A percentile compares a stretch with the other conserved stretches of the same genome.
These are phyloP conservation scores for Chaetomium fimeti DNA, from an alignment of 495 filamentous ascomycete species.

Conservation along the genomic window DNA sequence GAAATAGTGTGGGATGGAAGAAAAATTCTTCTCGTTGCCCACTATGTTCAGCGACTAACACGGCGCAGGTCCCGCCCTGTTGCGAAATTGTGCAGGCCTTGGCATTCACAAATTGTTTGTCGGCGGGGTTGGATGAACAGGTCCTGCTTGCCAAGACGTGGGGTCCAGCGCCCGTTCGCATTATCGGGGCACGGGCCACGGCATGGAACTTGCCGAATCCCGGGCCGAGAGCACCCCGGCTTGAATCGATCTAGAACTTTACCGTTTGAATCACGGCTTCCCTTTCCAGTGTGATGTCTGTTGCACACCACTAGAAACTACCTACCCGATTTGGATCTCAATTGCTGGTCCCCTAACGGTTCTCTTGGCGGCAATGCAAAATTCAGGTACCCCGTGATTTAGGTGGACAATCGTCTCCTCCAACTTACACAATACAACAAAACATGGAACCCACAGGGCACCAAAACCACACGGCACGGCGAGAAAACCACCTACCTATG, in stretches of 20 bases:
- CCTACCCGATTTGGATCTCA: too few species aligned
- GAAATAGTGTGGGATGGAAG: slow-evolving; percentile 14
- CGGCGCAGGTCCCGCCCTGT: neutral
- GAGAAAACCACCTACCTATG: neutral
- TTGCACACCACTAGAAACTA: neutral
- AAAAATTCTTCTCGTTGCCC: slow-evolving; percentile 15
- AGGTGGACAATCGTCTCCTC: too few species aligned
- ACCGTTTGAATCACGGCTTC: neutral
- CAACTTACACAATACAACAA: neutral
- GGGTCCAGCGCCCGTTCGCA: neutral
- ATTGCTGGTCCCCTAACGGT: too few species aligned
- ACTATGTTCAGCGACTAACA: slow-evolving; percentile 13
- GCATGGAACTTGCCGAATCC: neutral
- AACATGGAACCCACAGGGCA: too few species aligned
- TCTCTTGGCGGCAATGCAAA: too few species aligned
- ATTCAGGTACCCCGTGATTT: too few species aligned
- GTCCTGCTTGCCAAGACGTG: slow-evolving; percentile 14
- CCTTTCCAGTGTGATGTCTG: neutral
- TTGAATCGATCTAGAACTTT: neutral
- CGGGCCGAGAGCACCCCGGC: neutral
- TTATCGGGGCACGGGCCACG: too few species aligned
- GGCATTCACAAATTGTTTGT: slow-evolving; percentile 18
- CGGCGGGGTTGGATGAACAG: slow-evolving; percentile 7
- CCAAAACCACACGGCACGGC: slow-evolving; percentile 3
- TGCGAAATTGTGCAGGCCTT: slow-evolving; percentile 18